Conservation (phyloP, 257 asterid genomes). For the Plantago ovata region DNA sequence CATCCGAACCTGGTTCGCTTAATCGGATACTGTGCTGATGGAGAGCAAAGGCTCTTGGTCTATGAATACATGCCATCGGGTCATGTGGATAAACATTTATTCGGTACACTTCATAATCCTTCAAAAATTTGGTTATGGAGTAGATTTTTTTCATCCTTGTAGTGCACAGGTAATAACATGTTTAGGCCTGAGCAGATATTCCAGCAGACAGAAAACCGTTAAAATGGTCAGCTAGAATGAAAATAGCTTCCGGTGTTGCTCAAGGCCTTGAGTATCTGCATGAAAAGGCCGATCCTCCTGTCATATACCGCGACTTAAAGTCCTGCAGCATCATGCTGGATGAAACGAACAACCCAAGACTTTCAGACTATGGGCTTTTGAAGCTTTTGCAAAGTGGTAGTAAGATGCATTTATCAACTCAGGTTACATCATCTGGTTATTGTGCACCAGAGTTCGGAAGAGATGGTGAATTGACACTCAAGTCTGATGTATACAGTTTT, state of each 20-base stretch:
- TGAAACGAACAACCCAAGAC: conserved; percentile 40
- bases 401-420: conserved; percentile 36
- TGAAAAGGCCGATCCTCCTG: conserved; percentile 49
- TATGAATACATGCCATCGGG: conserved; percentile 78
- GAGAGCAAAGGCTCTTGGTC: conserved; percentile 90
- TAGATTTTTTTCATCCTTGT: neutral
- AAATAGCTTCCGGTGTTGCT: conserved; percentile 61
- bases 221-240: conserved; percentile 61
- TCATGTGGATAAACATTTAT: conserved; percentile 45
- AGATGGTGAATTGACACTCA: conserved; percentile 47
- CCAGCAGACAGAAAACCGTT: conserved; percentile 36
- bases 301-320: conserved; percentile 60
- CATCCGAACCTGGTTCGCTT: conserved; percentile 71
- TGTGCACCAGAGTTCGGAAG: conserved; percentile 65
- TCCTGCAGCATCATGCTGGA: conserved; percentile 49
- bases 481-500: conserved; percentile 65
- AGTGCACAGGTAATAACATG: no score
- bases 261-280: conserved; percentile 64
- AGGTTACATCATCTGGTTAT: conserved; percentile 50
- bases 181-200: conserved; percentile 30
- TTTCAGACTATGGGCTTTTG: conserved; percentile 56
- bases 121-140: neutral
- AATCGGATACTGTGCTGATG: conserved; percentile 94
- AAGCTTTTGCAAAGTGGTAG: conserved; percentile 44
- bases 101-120: conserved; percentile 38